Evolutionary conservation across 768 basidiomycete species (phyloP).

Genomic region (Naganishia antarctica): DNA sequence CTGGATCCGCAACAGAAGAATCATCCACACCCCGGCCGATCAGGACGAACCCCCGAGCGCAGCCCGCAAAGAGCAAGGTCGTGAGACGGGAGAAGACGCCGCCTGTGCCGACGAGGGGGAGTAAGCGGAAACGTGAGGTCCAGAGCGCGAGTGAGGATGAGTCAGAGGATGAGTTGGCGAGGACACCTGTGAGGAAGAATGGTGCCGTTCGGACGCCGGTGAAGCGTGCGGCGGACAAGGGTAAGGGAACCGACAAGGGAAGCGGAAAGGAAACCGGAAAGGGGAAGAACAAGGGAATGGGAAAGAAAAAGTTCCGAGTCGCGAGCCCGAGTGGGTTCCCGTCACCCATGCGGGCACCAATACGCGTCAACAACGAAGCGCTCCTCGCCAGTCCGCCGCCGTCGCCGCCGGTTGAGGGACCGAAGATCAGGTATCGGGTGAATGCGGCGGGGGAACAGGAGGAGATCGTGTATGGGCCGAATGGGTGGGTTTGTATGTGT

Average conservation of each 20-base stretch:
- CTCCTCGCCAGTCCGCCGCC: neutral
- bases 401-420: too few relatives aligned
- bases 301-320: neutral
- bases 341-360: slow-evolving; percentile 18
- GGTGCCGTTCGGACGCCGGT: neutral
- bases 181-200: neutral
- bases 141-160: neutral
- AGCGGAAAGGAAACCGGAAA: neutral
- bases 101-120: neutral
- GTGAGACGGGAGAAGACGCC: neutral
- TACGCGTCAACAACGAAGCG: neutral
- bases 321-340: slow-evolving; percentile 3
- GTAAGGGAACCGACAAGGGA: neutral
- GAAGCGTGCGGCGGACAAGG: neutral
- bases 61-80: too few relatives aligned
- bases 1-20: too few relatives aligned
- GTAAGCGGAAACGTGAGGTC: neutral
- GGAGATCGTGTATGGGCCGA: slow-evolving; percentile 5
- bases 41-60: too few relatives aligned
- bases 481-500: slow-evolving; percentile 2
- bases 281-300: neutral
- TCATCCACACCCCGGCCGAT: too few relatives aligned
- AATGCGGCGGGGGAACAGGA: neutral
- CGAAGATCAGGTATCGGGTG: neutral
- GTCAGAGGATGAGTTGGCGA: neutral